phyloP scores from a whole-genome alignment of 805 yeast genomes.

The Torulaspora franciscae region DNA sequence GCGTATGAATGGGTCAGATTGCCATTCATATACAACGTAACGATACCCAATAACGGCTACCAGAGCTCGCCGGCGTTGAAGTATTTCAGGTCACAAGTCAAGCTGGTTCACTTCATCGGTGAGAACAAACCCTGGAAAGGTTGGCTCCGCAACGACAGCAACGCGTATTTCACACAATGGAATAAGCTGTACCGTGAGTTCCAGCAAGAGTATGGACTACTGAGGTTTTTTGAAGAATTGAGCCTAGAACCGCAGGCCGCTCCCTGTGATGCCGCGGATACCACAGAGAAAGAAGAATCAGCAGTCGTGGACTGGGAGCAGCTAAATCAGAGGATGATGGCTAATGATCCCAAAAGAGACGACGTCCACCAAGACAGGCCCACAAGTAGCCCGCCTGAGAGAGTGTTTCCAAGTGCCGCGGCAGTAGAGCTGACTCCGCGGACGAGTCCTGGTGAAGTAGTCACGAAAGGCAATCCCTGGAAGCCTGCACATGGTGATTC shows the following conservation, averaged over 20 bases:
- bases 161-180: conserved; percentile 18
- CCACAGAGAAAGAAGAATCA: neutral
- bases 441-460: too few relatives aligned
- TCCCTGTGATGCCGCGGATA: neutral
- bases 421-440: neutral
- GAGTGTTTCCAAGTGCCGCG: neutral
- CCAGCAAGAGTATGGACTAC: conserved; percentile 11
- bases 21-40: conserved; percentile 82
- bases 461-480: too few relatives aligned
- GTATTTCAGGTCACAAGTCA: conserved; percentile 44
- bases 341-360: neutral
- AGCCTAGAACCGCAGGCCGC: conserved; percentile 4
- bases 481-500: too few relatives aligned
- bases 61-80: conserved; percentile 68
- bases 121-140: conserved; percentile 52
- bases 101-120: conserved; percentile 64
- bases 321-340: neutral
- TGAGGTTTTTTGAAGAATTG: conserved; percentile 8
- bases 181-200: conserved; percentile 17
- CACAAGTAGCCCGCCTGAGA: neutral
- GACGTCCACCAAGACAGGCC: neutral
- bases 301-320: conserved; percentile 1
- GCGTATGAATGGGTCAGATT: conserved; percentile 56
- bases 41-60: conserved; percentile 58
- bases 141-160: conserved; percentile 10